phyloP scores from a whole-genome alignment of 192 early-diverging fungal genomes.

The Linnemannia hyalina region DNA sequence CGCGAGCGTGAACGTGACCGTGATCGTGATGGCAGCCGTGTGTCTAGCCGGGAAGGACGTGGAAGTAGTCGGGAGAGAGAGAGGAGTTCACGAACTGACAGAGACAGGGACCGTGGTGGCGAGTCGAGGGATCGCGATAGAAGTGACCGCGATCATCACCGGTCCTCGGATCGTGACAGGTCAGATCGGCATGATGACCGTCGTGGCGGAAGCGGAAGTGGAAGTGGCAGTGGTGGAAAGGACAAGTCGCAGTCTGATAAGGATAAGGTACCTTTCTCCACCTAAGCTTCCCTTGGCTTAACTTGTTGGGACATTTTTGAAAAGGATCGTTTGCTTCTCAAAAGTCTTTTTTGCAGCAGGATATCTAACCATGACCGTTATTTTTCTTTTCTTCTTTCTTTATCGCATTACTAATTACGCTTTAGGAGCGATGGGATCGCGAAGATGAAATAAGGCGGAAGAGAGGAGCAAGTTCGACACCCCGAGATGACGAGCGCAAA shows the following conservation, averaged over 20 bases:
- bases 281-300: background rate
- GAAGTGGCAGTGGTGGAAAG: slow-evolving; percentile 21
- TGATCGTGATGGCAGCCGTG: slow-evolving; percentile 24
- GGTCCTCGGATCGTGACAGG: background rate
- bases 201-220: slow-evolving; percentile 7
- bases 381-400: background rate
- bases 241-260: slow-evolving; percentile 42
- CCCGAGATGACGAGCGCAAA: slow-evolving; percentile 50
- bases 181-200: slow-evolving; percentile 44
- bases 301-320: background rate
- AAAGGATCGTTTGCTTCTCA: background rate
- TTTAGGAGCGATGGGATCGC: slow-evolving; percentile 55
- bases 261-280: slow-evolving; percentile 44
- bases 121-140: slow-evolving; percentile 14
- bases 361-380: background rate
- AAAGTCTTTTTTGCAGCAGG: background rate
- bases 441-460: slow-evolving; percentile 51
- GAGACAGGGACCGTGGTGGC: slow-evolving; percentile 22
- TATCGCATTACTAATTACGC: background rate
- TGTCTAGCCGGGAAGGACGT: slow-evolving; percentile 38
- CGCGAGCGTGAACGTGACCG: slow-evolving; percentile 31
- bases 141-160: slow-evolving; percentile 29
- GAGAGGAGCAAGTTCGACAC: slow-evolving; percentile 34
- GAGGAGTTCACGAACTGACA: slow-evolving; percentile 33
- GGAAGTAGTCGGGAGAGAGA: slow-evolving; percentile 46